Conservation (phyloP, 2,329 filamentous ascomycete species). For the Graphium sp. region DNA sequence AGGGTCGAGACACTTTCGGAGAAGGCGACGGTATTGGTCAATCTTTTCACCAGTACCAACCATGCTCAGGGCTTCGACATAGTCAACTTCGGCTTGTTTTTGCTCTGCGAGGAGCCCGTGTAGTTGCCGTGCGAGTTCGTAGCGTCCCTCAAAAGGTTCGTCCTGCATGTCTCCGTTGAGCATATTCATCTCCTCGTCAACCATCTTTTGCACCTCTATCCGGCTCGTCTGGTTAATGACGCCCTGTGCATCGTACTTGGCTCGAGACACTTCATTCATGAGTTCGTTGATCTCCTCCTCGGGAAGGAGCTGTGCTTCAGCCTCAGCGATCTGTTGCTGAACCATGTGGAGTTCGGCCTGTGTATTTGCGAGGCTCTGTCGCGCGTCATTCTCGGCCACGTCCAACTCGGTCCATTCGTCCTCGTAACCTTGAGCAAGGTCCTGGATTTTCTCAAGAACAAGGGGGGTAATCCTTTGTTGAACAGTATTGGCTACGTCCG, state of each 20-base stretch:
- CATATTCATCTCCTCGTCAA: conserved; percentile 30
- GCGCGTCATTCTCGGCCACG: conserved; percentile 49
- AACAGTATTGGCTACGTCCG: conserved; percentile 50
- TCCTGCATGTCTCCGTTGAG: conserved; percentile 26
- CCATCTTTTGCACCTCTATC: conserved; percentile 31
- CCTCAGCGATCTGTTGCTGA: conserved; percentile 40
- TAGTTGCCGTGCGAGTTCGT: conserved; percentile 41
- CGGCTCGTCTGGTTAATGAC: conserved; percentile 34
- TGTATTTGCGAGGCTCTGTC: conserved; percentile 47
- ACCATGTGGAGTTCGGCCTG: conserved; percentile 48
- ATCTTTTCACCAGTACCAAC: conserved; percentile 59
- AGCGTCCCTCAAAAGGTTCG: conserved; percentile 34
- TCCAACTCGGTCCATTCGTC: conserved; percentile 62
- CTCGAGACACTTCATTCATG: conserved; percentile 29
- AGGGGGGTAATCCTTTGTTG: conserved; percentile 52
- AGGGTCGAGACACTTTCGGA: conserved; percentile 50
- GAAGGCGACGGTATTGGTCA: conserved; percentile 53
- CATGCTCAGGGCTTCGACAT: conserved; percentile 49
- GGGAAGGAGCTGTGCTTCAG: conserved; percentile 35
- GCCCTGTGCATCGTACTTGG: conserved; percentile 29
- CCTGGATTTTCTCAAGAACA: conserved; percentile 55
- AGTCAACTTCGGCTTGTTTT: conserved; percentile 44
- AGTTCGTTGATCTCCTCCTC: conserved; percentile 34
- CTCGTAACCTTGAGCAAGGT: conserved; percentile 55
- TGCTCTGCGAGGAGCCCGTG: conserved; percentile 40